Conservation (phyloP, 352 stramenopile species). For the Phytophthora idaei region DNA sequence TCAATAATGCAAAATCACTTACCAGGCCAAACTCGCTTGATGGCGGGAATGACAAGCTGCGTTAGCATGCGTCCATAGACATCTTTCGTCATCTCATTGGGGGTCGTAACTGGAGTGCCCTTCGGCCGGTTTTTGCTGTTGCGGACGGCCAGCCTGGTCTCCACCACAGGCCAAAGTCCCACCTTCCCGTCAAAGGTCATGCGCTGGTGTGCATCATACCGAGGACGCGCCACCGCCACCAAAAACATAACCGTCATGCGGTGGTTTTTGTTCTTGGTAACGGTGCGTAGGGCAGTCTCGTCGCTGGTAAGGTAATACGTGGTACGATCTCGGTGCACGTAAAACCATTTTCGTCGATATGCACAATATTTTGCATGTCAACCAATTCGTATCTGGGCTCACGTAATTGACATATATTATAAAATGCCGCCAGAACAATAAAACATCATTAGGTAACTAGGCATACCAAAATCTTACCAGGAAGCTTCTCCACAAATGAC, state of each 20-base stretch:
- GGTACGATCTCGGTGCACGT: constrained; percentile 9
- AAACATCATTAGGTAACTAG: neutral
- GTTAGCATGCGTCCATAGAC: neutral
- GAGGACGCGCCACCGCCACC: neutral
- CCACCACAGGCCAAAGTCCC: neutral
- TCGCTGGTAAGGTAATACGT: constrained; percentile 9
- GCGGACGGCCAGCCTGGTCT: neutral
- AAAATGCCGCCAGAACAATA: neutral
- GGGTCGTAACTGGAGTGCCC: neutral
- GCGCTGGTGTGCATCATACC: neutral
- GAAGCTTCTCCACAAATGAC: neutral
- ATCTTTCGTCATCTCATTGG: neutral
- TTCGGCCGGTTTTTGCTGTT: constrained; percentile 1
- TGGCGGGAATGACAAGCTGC: neutral
- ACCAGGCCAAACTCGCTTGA: neutral
- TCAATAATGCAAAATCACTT: neutral
- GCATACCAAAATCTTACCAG: neutral
- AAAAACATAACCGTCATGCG: no score
- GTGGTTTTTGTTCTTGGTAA: no score
- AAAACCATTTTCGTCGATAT: constrained; percentile 13
- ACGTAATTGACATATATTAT: neutral
- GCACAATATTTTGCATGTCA: constrained; percentile 2
- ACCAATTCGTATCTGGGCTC: neutral
- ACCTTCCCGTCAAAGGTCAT: constrained; percentile 2
- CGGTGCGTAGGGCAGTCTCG: neutral